phyloP scores from a whole-genome alignment of 805 yeast species.

The Saccharomycopsis fermentans region DNA sequence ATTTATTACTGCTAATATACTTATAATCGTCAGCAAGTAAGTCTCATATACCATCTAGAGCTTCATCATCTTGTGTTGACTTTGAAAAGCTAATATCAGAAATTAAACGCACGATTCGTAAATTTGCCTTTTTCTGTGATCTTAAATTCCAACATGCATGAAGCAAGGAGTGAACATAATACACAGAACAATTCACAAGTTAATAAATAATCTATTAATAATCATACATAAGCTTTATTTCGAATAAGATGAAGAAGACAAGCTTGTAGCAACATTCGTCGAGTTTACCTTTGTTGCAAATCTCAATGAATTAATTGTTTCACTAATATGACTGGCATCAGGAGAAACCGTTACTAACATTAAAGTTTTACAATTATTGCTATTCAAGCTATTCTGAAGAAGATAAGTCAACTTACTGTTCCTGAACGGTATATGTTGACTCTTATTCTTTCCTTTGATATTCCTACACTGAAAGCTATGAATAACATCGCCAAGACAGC shows the following conservation, averaged over 20 bases:
- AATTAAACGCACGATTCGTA: not conserved
- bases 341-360: conserved; percentile 92
- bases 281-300: conserved; percentile 79
- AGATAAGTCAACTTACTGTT: conserved; percentile 88
- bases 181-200: no score
- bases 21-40: no score
- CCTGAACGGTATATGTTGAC: conserved; percentile 75
- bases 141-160: not conserved
- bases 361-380: conserved; percentile 79
- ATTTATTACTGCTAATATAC: no score
- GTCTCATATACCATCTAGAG: no score
- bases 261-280: conserved; percentile 27
- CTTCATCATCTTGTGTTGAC: no score
- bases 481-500: conserved; percentile 86
- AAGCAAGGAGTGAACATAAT: no score
- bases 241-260: not conserved
- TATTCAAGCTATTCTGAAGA: conserved; percentile 62
- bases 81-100: no score
- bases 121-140: not conserved
- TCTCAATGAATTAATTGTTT: conserved; percentile 74
- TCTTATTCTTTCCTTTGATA: conserved; percentile 30
- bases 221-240: no score
- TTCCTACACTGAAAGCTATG: conserved; percentile 39
- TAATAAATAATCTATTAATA: no score
- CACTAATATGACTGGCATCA: conserved; percentile 47